Evolutionary conservation across 331 rosid species (phyloP).

Genomic region (Telfairia occidentalis): DNA sequence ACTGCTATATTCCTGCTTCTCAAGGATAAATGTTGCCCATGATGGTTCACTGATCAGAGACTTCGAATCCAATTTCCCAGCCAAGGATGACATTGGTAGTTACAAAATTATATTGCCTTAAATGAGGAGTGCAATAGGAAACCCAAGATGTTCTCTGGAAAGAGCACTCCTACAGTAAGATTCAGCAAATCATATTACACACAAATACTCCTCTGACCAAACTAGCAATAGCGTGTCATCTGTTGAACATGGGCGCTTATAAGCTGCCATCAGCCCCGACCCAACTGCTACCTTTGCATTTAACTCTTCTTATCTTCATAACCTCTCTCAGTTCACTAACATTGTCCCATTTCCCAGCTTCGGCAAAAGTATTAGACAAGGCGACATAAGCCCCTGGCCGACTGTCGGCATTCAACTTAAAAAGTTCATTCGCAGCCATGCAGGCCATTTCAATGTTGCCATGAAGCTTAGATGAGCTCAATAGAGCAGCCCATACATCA

Average conservation of each 20-base stretch:
- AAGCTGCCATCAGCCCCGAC: conserved; percentile 26
- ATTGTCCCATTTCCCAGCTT: conserved; percentile 77
- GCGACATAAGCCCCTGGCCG: conserved; percentile 88
- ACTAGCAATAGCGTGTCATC: neutral
- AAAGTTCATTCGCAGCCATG: conserved; percentile 58
- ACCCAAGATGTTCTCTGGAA: neutral
- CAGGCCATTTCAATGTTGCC: conserved; percentile 65
- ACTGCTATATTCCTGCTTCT: neutral
- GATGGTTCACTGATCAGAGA: neutral
- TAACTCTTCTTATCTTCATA: conserved; percentile 63
- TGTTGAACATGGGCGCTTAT: neutral
- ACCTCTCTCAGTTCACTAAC: conserved; percentile 72
- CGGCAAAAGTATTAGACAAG: conserved; percentile 76
- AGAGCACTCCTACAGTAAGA: neutral
- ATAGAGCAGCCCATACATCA: conserved; percentile 84
- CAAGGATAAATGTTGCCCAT: neutral
- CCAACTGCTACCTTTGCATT: conserved; percentile 59
- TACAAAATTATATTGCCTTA: neutral
- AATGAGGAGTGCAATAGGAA: neutral
- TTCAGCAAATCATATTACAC: neutral
- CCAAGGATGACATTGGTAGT: neutral
- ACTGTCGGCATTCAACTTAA: conserved; percentile 44
- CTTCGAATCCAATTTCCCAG: neutral
- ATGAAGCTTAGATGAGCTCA: conserved; percentile 72
- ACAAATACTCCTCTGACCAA: neutral